Percentiles rank a stretch among this genome's conserved stretches.
Evolutionary conservation across 176 grass and related monocot genomes (phyloP).

Genomic region (Ananas comosus): DNA sequence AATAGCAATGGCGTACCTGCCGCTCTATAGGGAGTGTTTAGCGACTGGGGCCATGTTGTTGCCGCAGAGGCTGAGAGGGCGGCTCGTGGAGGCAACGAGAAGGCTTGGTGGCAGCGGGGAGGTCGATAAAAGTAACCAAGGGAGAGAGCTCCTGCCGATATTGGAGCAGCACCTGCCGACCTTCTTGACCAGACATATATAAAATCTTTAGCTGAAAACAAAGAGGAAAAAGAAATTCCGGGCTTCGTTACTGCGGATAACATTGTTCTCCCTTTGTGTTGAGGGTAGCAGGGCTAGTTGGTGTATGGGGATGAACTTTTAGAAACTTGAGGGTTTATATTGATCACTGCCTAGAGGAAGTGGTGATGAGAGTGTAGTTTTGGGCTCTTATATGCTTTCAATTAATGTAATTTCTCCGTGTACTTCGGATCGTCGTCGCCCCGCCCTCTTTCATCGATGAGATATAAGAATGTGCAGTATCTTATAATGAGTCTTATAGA

Average conservation of each 20-base stretch:
- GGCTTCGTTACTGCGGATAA: not conserved
- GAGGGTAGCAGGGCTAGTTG: constrained; percentile 27
- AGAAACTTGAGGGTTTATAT: constrained; percentile 29
- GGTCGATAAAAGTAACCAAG: constrained; percentile 46
- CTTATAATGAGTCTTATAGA: constrained; percentile 3
- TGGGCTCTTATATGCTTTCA: constrained; percentile 23
- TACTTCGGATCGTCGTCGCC: constrained; percentile 23
- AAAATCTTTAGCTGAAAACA: not conserved
- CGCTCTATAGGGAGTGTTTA: constrained; percentile 71
- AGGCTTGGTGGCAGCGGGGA: constrained; percentile 39
- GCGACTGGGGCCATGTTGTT: constrained; percentile 44
- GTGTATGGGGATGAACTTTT: constrained; percentile 18
- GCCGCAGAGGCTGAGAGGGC: constrained; percentile 85
- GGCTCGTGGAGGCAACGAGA: constrained; percentile 74
- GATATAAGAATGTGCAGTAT: constrained; percentile 23
- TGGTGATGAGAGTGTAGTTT: constrained; percentile 46
- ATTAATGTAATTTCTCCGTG: constrained; percentile 29
- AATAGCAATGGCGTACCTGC: constrained; percentile 78
- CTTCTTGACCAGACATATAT: constrained; percentile 27
- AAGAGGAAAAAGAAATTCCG: not conserved
- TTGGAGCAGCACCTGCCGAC: constrained; percentile 75
- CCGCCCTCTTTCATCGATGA: constrained; percentile 13
- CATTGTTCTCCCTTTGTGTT: not conserved
- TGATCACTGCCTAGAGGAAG: constrained; percentile 31
- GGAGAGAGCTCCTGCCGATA: constrained; percentile 60